Base-by-base conservation (phyloP, 2,329 filamentous ascomycete genomes). In the Aspergillus ibericus region DNA sequence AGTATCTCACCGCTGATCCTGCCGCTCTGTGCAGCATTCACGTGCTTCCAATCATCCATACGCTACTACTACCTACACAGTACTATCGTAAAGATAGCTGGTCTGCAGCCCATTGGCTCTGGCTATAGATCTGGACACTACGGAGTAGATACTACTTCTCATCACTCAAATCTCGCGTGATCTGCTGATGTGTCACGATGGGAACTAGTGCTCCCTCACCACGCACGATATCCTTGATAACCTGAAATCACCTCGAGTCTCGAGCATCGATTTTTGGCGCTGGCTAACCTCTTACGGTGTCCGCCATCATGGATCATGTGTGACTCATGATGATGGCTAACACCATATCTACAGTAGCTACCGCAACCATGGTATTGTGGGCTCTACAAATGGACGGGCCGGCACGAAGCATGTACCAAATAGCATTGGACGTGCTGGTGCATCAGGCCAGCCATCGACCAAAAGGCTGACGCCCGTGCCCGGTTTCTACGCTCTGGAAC, bases 1-100 rank as follows among this genome's bases (percentile, higher is more conserved):
- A 53, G 36, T 53, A 53, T 44, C 51, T 44, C 25, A 53, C 51
- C 51, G 38, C 51, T 40, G 18, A 15, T 40, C n/a, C 25, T 20
- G 12, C 51, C 51, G 51, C 51, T 40, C 27, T 5, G 27, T 7
- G 25, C 16, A 10, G 20, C 27, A n/a, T 36, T 36, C 36, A 42
- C n/a, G n/a, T n/a, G n/a, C n/a, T n/a, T n/a, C n/a, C n/a, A n/a
- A n/a, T n/a, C n/a, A n/a, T n/a, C n/a, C n/a, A n/a, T n/a, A n/a
- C n/a, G n/a, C n/a, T n/a, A n/a, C n/a, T n/a, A n/a, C n/a, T n/a
- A n/a, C n/a, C n/a, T n/a, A n/a, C n/a, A n/a, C n/a, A 29, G 29
- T 32, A 32, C 29, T 10, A 9, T 32, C 8, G 12, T 32, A n/a
- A n/a, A n/a, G 29, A 32, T 32, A 32, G 29, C 29, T 10, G 2